Evolutionary conservation across 1,139 yeast species (phyloP).

Genomic region (Pichia sp.): DNA sequence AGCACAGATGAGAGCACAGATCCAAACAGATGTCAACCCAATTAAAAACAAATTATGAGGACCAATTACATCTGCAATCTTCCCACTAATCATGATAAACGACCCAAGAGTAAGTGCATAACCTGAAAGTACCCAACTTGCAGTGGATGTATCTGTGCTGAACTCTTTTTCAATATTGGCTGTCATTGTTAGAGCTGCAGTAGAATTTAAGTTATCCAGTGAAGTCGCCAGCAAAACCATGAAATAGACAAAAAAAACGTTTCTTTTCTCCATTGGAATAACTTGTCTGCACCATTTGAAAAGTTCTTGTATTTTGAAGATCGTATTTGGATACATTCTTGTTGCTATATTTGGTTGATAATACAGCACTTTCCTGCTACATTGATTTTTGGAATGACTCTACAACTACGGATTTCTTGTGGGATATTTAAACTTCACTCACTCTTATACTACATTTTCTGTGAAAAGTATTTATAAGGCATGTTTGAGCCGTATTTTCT

Average conservation of each 20-base stretch:
- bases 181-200: constrained; percentile 31
- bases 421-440: no score
- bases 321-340: no score
- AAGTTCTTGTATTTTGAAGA: background rate
- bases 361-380: no score
- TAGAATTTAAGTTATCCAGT: constrained; percentile 32
- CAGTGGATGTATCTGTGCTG: constrained; percentile 28
- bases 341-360: no score
- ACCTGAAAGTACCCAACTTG: constrained; percentile 37
- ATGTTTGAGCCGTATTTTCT: no score
- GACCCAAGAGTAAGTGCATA: constrained; percentile 38
- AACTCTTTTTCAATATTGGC: constrained; percentile 28
- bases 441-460: no score
- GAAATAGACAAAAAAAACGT: constrained; percentile 19
- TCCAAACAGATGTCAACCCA: constrained; percentile 25
- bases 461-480: no score
- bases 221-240: constrained; percentile 21
- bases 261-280: constrained; percentile 22
- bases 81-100: constrained; percentile 38
- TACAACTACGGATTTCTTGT: no score
- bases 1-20: constrained; percentile 34
- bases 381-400: no score
- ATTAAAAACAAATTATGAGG: constrained; percentile 29
- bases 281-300: background rate
- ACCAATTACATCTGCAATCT: constrained; percentile 37